Percentiles rank a stretch among this genome's conserved stretches.
These are phyloP conservation scores for Macrophomina phaseolina DNA, from an alignment of 2,329 filamentous ascomycete genomes.

Conservation along the genomic window DNA sequence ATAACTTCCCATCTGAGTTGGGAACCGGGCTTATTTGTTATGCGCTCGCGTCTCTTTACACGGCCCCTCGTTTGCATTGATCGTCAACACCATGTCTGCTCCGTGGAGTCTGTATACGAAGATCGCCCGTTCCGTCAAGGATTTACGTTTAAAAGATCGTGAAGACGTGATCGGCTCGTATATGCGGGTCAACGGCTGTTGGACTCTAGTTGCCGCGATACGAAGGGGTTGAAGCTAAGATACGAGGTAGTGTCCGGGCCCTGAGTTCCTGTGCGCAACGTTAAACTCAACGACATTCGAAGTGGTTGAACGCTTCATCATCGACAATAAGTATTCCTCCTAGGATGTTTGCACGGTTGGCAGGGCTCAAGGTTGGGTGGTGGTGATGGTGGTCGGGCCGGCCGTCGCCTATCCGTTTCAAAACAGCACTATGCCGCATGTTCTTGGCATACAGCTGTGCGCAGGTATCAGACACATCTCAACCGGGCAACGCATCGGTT, in stretches of 20 bases:
- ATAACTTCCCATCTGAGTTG: too few relatives aligned
- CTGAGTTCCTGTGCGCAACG: neutral
- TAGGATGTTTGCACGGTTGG: neutral
- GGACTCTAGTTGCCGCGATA: slow-evolving; percentile 18
- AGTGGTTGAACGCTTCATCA: too few relatives aligned
- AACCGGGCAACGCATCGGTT: neutral
- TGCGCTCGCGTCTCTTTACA: neutral
- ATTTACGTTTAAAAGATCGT: slow-evolving; percentile 14
- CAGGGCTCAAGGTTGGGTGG: neutral
- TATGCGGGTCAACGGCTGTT: slow-evolving; percentile 4
- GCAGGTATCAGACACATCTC: neutral
- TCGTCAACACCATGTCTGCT: neutral
- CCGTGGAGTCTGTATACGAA: slow-evolving; percentile 19
- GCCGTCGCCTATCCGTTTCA: neutral
- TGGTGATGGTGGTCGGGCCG: too few relatives aligned
- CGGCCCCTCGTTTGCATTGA: slow-evolving; percentile 1
- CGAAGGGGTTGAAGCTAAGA: slow-evolving; percentile 11
- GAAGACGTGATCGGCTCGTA: slow-evolving; percentile 19
- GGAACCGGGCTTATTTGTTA: neutral
- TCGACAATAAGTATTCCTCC: neutral
- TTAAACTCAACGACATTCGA: neutral
- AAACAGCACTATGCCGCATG: neutral
- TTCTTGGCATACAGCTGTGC: neutral
- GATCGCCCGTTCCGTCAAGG: slow-evolving; percentile 19
- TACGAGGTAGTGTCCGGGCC: slow-evolving; percentile 11